Evolutionary conservation across 2,329 filamentous ascomycete species (phyloP).

Genomic region (Claviceps quebecensis): DNA sequence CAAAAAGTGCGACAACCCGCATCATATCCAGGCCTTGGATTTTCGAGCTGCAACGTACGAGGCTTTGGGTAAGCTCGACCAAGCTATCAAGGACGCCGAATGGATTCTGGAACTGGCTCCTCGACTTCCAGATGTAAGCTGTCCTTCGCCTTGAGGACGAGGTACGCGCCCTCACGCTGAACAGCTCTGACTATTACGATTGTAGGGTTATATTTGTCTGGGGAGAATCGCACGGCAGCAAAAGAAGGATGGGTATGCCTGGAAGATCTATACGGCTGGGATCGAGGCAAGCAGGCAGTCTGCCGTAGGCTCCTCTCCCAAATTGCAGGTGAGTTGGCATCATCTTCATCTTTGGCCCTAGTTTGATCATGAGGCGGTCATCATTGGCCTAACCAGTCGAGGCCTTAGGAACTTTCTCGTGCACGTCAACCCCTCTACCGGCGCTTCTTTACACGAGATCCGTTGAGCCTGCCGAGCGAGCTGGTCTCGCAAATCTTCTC

Average conservation of each 20-base stretch:
- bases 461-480: too few relatives aligned
- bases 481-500: too few relatives aligned
- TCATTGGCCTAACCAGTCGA: not conserved
- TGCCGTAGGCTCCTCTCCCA: constrained; percentile 15
- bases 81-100: constrained; percentile 25
- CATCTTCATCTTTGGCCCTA: not conserved
- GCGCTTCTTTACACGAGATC: too few relatives aligned
- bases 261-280: constrained; percentile 25
- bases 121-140: constrained; percentile 23
- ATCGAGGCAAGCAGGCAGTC: constrained; percentile 18
- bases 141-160: not conserved
- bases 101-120: constrained; percentile 31
- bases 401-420: too few relatives aligned
- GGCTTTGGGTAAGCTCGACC: constrained; percentile 21
- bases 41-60: constrained; percentile 28
- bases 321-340: constrained; percentile 17
- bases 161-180: too few relatives aligned
- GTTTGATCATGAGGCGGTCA: too few relatives aligned
- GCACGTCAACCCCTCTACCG: too few relatives aligned
- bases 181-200: too few relatives aligned
- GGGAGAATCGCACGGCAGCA: constrained; percentile 25
- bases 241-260: constrained; percentile 24
- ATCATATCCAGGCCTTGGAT: constrained; percentile 27
- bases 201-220: constrained; percentile 27
- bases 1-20: constrained; percentile 21